Evolutionary conservation across 306 rosid species (phyloP).

Genomic region (Ormosia emarginata): DNA sequence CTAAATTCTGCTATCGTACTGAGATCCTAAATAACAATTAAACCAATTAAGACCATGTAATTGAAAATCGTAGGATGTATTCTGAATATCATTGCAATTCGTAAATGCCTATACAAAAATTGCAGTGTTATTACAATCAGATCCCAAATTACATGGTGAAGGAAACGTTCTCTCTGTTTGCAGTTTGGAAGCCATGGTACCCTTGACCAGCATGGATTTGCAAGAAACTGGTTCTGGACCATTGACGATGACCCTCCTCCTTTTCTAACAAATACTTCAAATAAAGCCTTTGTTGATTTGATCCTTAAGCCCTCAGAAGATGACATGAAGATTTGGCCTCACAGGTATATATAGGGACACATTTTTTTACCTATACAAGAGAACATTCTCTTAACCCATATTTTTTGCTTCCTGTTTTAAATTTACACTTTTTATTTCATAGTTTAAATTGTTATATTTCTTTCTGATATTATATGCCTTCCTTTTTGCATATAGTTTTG

Average conservation of each 20-base stretch:
- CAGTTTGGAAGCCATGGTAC: slow-evolving; percentile 73
- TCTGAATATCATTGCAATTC: slow-evolving; percentile 10
- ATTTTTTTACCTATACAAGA: not conserved
- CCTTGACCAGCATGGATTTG: slow-evolving; percentile 84
- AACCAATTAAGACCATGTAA: not conserved
- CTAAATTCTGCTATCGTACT: not conserved
- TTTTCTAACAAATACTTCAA: slow-evolving; percentile 55
- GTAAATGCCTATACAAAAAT: not conserved
- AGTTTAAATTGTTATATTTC: not conserved
- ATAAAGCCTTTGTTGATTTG: slow-evolving; percentile 74
- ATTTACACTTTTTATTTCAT: not conserved
- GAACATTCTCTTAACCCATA: not conserved
- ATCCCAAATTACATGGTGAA: slow-evolving; percentile 2
- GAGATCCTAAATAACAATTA: not conserved
- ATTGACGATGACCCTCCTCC: slow-evolving; percentile 69
- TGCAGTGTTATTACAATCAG: not conserved
- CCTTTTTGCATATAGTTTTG: slow-evolving; percentile 58
- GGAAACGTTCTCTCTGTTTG: slow-evolving; percentile 37
- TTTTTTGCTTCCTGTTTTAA: not conserved
- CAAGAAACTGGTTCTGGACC: slow-evolving; percentile 74
- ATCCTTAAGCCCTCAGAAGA: slow-evolving; percentile 76
- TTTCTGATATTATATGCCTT: slow-evolving; percentile 13
- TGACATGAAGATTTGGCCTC: slow-evolving; percentile 64
- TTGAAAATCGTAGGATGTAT: not conserved
- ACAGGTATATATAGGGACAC: slow-evolving; percentile 33